Evolutionary conservation across 257 asterid species (phyloP), one percentile per base, ranked within the genome.

Genomic region (Jasminum sambac): DNA sequence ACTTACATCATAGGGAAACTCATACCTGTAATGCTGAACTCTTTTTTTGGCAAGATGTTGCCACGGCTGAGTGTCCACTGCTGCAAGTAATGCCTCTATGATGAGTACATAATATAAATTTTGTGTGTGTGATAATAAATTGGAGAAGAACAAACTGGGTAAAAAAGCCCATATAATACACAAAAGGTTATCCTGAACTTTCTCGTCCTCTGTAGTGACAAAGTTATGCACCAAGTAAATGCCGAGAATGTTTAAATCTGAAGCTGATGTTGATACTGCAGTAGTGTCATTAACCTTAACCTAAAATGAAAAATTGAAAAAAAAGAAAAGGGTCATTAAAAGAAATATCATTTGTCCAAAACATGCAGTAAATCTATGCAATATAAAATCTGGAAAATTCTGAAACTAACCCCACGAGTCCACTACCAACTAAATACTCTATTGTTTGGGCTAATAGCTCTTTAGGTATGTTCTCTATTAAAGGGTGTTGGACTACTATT

Each of bases 11-110:
- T 94, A 94, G 79, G 89, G 71, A 71, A 94, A 91, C 82, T 86
- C 97, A 37, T 88, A 94, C 78, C 99, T 96, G 61, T 89, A 85
- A 78, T 94, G 99, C 72, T 94, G 98, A 80, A 94, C 97, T 77
- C 95, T 78, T 86, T 97, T 83, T 86, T 89, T 94, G 68, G 97
- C 97, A 71, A 94, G 99, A 72, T 79, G 84, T 46, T 82, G 83
- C 97, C 97, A 94, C 8, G 87, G 85, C 75, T 77, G 77, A 71
- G 69, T 8, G 78, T 91, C 99, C 72, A 91, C 96, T 10, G 97
- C 96, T 0, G 84, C 89, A 76, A 94, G 96, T 80, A 94, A 69
- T 62, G 84, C 96, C 98, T 94, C 81, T n/a, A n/a, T n/a, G n/a
- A n/a, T 48, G 63, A 60, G 16, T 16, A 76, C 70, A 55, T 42